Evolutionary conservation across 108 stramenopile genomes (phyloP), one percentile per base, ranked within the genome.

Genomic region (Pseudonitzschia multistriata): DNA sequence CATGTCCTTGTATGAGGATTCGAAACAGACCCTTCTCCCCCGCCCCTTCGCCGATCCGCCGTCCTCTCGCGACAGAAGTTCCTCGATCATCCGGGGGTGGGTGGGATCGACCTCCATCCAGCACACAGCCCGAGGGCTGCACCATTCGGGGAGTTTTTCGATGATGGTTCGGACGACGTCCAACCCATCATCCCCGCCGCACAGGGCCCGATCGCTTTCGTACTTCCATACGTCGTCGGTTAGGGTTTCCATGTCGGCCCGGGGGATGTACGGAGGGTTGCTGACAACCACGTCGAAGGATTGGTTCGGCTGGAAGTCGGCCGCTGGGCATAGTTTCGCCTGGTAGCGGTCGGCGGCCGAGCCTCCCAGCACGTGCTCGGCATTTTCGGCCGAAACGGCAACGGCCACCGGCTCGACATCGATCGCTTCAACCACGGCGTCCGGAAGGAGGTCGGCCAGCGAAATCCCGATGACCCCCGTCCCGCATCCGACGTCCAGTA

Each of bases 221-320:
- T 80, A 94, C 22, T 72, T 63, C 14, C 77, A 31, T 3, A 98
- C 96, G 67, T 91, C 91, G 7, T 61, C 39, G 5, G 81, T 62
- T 34, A 98, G 76, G 22, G 36, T 70, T 8, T 33, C 70, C 88
- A 96, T 93, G 37, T 96, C 96, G 30, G 33, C 21, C 37, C 52
- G 56, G 28, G 96, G 97, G 56, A 98, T 98, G 69, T 98, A 98
- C 19, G 97, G 97, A 40, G 97, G 97, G 74, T 98, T 98, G 77
- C 87, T 87, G 28, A 98, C 96, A 15, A 98, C 83, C 49, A 96
- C 69, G 74, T 98, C 94, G 69, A 93, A 98, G 25, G 36, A 39
- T 22, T 49, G 52, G 11, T 76, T 65, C 11, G 45, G 22, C 24
- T 37, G 61, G 66, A 79, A 89, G 47, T 90, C 86, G 39, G 63